A percentile compares a stretch with the other conserved stretches of the same genome.
phyloP scores from a whole-genome alignment of 352 stramenopile species.

The Phytophthora podocarpi region DNA sequence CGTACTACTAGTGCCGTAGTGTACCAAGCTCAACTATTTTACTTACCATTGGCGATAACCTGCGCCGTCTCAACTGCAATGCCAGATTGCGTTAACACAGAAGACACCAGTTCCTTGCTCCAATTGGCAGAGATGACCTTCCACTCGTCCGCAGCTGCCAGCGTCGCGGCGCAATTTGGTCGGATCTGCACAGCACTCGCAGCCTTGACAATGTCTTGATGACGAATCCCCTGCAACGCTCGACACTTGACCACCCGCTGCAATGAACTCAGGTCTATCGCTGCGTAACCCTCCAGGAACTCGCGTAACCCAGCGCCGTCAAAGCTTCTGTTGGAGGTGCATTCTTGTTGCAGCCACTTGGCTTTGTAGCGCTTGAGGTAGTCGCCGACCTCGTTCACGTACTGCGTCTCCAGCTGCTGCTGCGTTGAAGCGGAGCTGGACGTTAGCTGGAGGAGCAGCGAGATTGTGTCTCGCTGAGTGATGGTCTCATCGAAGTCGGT shows the following conservation, averaged over 20 bases:
- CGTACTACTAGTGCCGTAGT: too few relatives aligned
- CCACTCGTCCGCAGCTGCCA: constrained; percentile 27
- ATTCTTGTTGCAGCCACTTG: constrained; percentile 14
- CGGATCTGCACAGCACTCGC: constrained; percentile 29
- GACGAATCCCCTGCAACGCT: constrained; percentile 43
- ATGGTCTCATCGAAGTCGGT: constrained; percentile 82
- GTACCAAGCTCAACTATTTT: too few relatives aligned
- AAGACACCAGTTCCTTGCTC: constrained; percentile 52
- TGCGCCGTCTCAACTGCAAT: background rate
- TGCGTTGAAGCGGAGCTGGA: background rate
- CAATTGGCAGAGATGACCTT: constrained; percentile 75
- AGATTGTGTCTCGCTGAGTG: constrained; percentile 60
- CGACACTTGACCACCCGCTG: constrained; percentile 42
- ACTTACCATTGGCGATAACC: constrained; percentile 66
- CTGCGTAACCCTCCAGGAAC: constrained; percentile 54
- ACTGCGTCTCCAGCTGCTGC: constrained; percentile 43
- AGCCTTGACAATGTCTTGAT: constrained; percentile 11
- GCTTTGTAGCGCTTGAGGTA: constrained; percentile 23
- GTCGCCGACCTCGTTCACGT: constrained; percentile 29
- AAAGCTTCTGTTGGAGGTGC: constrained; percentile 24
- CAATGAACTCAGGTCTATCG: constrained; percentile 53
- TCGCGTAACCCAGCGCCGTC: constrained; percentile 34
- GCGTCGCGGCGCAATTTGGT: constrained; percentile 34
- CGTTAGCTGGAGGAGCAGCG: constrained; percentile 54
- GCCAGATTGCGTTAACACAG: constrained; percentile 20